A percentile compares a stretch with the other conserved stretches of the same genome.
Evolutionary conservation across 192 early-diverging fungal species (phyloP).

Genomic region (Mycoemilia scoparia): DNA sequence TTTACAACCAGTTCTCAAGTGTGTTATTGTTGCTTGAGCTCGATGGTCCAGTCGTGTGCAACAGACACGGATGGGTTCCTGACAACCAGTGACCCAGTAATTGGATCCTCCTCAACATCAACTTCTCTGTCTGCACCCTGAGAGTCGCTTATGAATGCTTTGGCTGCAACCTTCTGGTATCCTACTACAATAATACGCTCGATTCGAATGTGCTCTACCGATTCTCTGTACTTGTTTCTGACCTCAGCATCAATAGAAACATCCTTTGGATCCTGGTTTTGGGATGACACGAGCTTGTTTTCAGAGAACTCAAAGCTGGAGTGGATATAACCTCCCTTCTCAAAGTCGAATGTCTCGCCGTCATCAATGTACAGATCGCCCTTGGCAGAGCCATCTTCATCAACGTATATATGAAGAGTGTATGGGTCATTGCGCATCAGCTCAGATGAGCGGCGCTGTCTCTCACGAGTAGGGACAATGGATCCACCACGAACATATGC

Average conservation of each 20-base stretch:
- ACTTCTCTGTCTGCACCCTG: neutral
- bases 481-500: slow-evolving; percentile 75
- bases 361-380: slow-evolving; percentile 87
- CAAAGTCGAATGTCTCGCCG: slow-evolving; percentile 57
- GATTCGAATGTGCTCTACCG: slow-evolving; percentile 9
- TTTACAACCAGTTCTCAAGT: too few species aligned
- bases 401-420: slow-evolving; percentile 69
- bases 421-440: slow-evolving; percentile 77
- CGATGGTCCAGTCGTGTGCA: slow-evolving; percentile 3
- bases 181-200: slow-evolving; percentile 40
- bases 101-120: slow-evolving; percentile 1
- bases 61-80: slow-evolving; percentile 3
- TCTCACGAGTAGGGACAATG: slow-evolving; percentile 75
- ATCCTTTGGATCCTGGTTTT: slow-evolving; percentile 2
- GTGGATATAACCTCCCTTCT: slow-evolving; percentile 47
- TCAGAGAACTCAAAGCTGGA: slow-evolving; percentile 30
- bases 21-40: too few species aligned
- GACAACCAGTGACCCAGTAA: slow-evolving; percentile 1
- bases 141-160: slow-evolving; percentile 1
- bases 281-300: slow-evolving; percentile 8
- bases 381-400: slow-evolving; percentile 41
- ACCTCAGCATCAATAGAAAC: neutral
- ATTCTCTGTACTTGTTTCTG: slow-evolving; percentile 1
- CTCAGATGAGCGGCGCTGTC: slow-evolving; percentile 59
- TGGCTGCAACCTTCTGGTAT: slow-evolving; percentile 4